A percentile compares a stretch with the other conserved stretches of the same genome.
phyloP scores from a whole-genome alignment of 768 basidiomycete genomes.

The Astraeus odoratus region DNA sequence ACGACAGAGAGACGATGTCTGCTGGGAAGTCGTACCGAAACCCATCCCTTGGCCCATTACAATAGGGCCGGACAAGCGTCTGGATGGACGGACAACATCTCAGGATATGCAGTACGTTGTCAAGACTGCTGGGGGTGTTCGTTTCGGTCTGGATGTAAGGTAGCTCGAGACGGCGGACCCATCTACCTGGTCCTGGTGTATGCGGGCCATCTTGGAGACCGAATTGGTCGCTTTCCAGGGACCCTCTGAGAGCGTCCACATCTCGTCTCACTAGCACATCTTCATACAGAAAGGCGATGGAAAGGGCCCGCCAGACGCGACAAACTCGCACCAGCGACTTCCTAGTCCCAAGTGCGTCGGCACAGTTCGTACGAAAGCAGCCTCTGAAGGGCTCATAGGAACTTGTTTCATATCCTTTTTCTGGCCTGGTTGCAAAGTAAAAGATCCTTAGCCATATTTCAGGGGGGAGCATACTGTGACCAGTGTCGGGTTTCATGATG shows the following conservation, averaged over 20 bases:
- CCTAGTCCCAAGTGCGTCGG: slow-evolving; percentile 30
- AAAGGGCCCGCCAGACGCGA: slow-evolving; percentile 46
- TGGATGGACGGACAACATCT: slow-evolving; percentile 42
- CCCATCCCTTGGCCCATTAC: slow-evolving; percentile 9
- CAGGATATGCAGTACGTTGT: slow-evolving; percentile 41
- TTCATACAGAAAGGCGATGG: slow-evolving; percentile 43
- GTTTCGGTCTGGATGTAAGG: slow-evolving; percentile 51
- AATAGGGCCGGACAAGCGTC: slow-evolving; percentile 46
- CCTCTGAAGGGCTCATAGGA: slow-evolving; percentile 44
- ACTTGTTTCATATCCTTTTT: slow-evolving; percentile 21
- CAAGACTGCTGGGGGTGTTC: slow-evolving; percentile 18
- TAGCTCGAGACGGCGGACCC: slow-evolving; percentile 52
- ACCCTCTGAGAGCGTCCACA: slow-evolving; percentile 24
- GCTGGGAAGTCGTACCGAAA: slow-evolving; percentile 50
- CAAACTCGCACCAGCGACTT: slow-evolving; percentile 47
- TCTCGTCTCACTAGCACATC: slow-evolving; percentile 40
- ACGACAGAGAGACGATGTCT: slow-evolving; percentile 37
- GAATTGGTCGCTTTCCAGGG: slow-evolving; percentile 16
- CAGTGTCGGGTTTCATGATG: not conserved
- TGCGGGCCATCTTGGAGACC: slow-evolving; percentile 12
- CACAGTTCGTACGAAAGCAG: slow-evolving; percentile 19
- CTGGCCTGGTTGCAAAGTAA: slow-evolving; percentile 32
- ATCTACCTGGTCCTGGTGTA: slow-evolving; percentile 22
- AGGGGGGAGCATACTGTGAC: slow-evolving; percentile 31
- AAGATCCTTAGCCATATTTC: slow-evolving; percentile 54